Conservation (phyloP, 108 stramenopile species). For the Skeletonema menzelii region DNA sequence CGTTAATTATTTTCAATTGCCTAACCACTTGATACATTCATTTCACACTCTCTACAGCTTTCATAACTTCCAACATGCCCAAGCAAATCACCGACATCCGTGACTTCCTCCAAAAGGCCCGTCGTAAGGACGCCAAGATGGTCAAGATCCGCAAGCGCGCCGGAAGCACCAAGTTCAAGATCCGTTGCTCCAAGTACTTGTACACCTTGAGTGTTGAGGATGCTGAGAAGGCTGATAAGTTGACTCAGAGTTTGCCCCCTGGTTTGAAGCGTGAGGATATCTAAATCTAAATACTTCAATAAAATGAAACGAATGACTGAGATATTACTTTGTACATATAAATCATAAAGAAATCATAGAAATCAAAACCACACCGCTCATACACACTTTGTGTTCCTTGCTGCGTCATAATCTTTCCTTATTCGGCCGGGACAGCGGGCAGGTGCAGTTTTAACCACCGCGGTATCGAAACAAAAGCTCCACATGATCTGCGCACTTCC, state of each 20-base stretch:
- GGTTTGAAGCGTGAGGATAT: constrained; percentile 91
- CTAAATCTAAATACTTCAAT: constrained; percentile 51
- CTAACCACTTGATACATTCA: constrained; percentile 4
- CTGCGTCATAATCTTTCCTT: too few species aligned
- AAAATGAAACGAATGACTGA: not conserved
- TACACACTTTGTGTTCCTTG: too few species aligned
- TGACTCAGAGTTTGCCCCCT: constrained; percentile 96
- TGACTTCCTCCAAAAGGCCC: constrained; percentile 95
- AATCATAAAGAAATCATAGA: not conserved
- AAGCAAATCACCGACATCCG: constrained; percentile 95
- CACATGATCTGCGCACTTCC: too few species aligned
- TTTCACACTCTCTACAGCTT: not conserved
- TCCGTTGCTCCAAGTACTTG: constrained; percentile 95
- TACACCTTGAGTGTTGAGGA: constrained; percentile 96
- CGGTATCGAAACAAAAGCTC: too few species aligned
- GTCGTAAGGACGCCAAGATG: constrained; percentile 93
- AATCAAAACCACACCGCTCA: not conserved
- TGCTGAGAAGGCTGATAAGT: constrained; percentile 97
- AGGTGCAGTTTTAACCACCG: too few species aligned
- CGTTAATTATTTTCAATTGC: not conserved
- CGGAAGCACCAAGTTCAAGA: constrained; percentile 97
- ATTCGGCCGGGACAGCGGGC: too few species aligned
- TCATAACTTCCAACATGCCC: constrained; percentile 68
- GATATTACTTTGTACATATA: not conserved
- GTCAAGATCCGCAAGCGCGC: constrained; percentile 96